Conservation (phyloP, 345 rosid species). For the Salix suchowensis region DNA sequence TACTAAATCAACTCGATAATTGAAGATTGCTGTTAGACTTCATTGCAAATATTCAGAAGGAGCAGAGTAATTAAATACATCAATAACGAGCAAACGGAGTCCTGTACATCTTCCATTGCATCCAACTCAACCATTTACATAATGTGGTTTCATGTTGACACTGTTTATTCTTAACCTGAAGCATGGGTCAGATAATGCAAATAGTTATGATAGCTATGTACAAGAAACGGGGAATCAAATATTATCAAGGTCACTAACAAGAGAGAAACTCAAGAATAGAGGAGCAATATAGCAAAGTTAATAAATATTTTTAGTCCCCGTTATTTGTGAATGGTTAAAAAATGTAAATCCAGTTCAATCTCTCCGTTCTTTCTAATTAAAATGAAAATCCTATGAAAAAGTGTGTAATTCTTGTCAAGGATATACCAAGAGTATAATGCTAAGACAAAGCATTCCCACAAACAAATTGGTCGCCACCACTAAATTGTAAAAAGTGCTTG, state of each 20-base stretch:
- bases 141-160: neutral
- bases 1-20: neutral
- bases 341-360: neutral
- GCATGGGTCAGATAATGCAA: neutral
- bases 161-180: neutral
- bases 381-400: neutral
- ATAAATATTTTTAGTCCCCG: neutral
- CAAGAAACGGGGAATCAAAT: neutral
- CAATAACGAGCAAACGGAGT: neutral
- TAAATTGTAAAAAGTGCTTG: neutral
- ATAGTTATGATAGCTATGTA: neutral
- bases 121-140: neutral
- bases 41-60: neutral
- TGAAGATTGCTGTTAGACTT: neutral
- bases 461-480: neutral
- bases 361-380: neutral
- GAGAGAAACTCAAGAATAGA: neutral
- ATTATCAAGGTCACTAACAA: neutral
- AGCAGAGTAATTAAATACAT: neutral
- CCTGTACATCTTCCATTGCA: neutral
- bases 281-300: neutral
- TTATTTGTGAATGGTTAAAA: neutral
- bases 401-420: neutral
- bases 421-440: neutral
- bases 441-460: neutral